Evolutionary conservation across 805 yeast genomes (phyloP), one percentile per base, ranked within the genome.

Genomic region (Sporopachydermia lactativora): DNA sequence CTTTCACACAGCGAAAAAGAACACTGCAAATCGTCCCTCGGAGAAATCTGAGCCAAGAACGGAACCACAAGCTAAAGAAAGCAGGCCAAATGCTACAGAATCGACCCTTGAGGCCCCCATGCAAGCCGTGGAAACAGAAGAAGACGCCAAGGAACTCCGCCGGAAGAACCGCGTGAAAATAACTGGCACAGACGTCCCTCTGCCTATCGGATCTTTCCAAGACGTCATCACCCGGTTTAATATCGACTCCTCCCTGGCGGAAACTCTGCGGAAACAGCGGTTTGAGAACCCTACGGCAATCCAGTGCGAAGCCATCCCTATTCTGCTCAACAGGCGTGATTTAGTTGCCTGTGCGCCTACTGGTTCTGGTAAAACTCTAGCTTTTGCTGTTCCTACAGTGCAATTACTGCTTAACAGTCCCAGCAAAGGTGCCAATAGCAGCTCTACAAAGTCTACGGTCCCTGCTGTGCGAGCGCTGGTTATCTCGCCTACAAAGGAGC

Each of bases 321-420:
- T 75, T 5, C 60, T 83, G 11, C 60, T 85, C 41, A 67, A 73
- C 41, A 70, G 66, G 18, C 71, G 94, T 44, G 96, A 89, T 54
- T 56, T 92, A 24, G 65, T 92, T 36, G 94, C 95, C 1, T 84
- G 96, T 67, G 96, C 97, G 0, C 97, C 97, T 38, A 92, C 98
- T 1, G 98, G 98, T 50, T 85, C 96, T 3, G 98, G 98, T 66
- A 92, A 92, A 57, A 92, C 98, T 0, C 65, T 92, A 39, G 94
- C 96, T 19, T 92, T 81, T 54, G 62, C 83, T 42, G 73, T 86
- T 14, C 98, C 99, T 3, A 51, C 89, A 50, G 59, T 92, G 15
- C 92, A 83, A 49, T 61, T 62, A 43, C 56, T 71, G 3, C 52
- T 61, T 13, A 45, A 48, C 18, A 50, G 52, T 19, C 48, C 49